Evolutionary conservation across 305 asterid genomes (phyloP).

Genomic region (Fraxinus sp.): DNA sequence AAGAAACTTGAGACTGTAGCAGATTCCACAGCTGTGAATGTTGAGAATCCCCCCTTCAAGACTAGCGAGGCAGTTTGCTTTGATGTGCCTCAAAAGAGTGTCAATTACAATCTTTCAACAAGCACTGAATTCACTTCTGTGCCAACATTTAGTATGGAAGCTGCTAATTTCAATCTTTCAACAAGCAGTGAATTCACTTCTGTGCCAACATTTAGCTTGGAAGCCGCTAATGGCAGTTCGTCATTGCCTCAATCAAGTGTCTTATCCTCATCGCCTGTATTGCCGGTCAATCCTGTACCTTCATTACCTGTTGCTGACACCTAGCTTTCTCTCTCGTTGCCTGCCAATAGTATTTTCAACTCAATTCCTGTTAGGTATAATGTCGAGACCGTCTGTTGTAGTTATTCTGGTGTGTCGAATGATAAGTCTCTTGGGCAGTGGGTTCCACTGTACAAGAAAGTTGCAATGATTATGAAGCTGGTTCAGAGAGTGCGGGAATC

Average conservation of each 20-base stretch:
- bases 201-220: too few species aligned
- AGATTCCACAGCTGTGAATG: constrained; percentile 55
- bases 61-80: constrained; percentile 43
- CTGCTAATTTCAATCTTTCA: neutral
- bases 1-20: constrained; percentile 76
- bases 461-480: constrained; percentile 71
- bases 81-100: constrained; percentile 44
- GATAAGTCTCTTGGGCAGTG: constrained; percentile 41
- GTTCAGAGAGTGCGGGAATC: constrained; percentile 63
- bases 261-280: neutral
- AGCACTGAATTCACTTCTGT: constrained; percentile 44
- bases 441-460: constrained; percentile 65
- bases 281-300: neutral
- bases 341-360: constrained; percentile 48
- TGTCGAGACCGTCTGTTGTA: constrained; percentile 36
- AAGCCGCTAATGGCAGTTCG: neutral
- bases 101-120: constrained; percentile 39
- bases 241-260: neutral
- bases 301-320: constrained; percentile 6
- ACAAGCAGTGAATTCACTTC: too few species aligned
- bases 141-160: constrained; percentile 41
- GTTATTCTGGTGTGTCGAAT: constrained; percentile 31
- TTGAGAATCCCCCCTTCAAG: constrained; percentile 53
- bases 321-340: constrained; percentile 68
- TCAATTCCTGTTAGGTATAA: constrained; percentile 51